Conservation (phyloP, 306 rosid species). For the Acacia confusa region DNA sequence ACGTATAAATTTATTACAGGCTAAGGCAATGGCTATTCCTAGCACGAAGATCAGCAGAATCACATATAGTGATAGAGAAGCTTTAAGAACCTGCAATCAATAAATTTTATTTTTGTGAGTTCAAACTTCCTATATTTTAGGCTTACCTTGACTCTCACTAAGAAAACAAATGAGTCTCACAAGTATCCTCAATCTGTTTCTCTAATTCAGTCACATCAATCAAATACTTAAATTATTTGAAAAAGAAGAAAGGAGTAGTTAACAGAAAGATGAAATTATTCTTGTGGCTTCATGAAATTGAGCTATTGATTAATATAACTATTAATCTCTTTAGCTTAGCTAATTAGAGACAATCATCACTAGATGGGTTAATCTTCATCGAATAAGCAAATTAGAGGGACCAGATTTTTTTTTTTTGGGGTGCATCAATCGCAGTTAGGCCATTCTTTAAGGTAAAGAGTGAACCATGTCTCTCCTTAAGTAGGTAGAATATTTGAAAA, state of each 20-base stretch:
- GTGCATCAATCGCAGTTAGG: not conserved
- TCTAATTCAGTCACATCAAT: not conserved
- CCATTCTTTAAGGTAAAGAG: not conserved
- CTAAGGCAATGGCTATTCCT: slow-evolving; percentile 43
- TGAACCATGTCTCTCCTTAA: not conserved
- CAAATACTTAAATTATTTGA: not conserved
- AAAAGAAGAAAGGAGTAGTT: not conserved
- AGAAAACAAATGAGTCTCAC: not conserved
- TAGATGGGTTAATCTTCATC: not conserved
- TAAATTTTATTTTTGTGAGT: slow-evolving; percentile 1
- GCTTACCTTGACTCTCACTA: not conserved
- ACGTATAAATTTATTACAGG: slow-evolving; percentile 22
- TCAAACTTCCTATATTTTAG: not conserved
- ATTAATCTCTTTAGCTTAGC: not conserved
- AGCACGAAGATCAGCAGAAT: slow-evolving; percentile 48
- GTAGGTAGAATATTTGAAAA: not conserved
- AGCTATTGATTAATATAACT: not conserved
- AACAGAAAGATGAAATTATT: not conserved
- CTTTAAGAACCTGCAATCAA: slow-evolving; percentile 49
- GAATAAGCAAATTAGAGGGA: not conserved
- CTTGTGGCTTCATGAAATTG: not conserved
- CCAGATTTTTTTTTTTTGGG: no score
- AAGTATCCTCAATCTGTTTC: not conserved
- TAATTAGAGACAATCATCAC: not conserved
- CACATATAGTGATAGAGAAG: slow-evolving; percentile 32